Evolutionary conservation across 176 grass and related monocot species (phyloP).

Genomic region (Paspalum vaginatum): DNA sequence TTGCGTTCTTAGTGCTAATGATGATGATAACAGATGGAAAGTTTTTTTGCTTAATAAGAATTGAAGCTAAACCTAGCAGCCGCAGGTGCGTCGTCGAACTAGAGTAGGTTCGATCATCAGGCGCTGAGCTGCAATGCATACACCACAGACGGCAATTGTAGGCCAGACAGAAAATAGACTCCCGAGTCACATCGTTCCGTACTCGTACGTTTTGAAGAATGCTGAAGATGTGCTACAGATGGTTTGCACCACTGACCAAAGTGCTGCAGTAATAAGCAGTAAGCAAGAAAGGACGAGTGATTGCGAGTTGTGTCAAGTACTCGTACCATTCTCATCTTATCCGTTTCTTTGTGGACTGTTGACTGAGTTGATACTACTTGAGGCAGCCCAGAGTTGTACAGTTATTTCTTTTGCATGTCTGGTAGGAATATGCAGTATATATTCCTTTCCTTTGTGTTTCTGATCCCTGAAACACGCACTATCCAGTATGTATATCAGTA

Average conservation of each 20-base stretch:
- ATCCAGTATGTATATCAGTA: neutral
- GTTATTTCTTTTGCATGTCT: neutral
- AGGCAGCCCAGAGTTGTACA: neutral
- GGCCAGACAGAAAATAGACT: slow-evolving; percentile 7
- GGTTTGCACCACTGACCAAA: neutral
- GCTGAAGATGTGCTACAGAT: slow-evolving; percentile 1
- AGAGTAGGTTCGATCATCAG: slow-evolving; percentile 14
- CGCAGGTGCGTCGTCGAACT: slow-evolving; percentile 16
- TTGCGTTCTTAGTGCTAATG: slow-evolving; percentile 10
- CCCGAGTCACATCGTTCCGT: slow-evolving; percentile 10
- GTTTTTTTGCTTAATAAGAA: neutral
- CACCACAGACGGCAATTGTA: slow-evolving; percentile 15
- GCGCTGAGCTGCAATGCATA: slow-evolving; percentile 1
- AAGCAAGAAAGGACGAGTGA: neutral
- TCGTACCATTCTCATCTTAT: neutral
- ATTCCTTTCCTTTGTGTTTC: neutral
- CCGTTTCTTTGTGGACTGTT: neutral
- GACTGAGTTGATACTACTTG: slow-evolving; percentile 1
- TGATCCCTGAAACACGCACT: neutral
- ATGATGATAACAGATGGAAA: slow-evolving; percentile 18
- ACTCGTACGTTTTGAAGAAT: neutral
- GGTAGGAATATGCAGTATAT: neutral
- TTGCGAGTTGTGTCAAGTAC: neutral
- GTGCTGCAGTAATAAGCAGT: neutral
- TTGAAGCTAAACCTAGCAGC: slow-evolving; percentile 12